Evolutionary conservation across 768 basidiomycete species (phyloP).

Genomic region (Tubosaeta sp.): DNA sequence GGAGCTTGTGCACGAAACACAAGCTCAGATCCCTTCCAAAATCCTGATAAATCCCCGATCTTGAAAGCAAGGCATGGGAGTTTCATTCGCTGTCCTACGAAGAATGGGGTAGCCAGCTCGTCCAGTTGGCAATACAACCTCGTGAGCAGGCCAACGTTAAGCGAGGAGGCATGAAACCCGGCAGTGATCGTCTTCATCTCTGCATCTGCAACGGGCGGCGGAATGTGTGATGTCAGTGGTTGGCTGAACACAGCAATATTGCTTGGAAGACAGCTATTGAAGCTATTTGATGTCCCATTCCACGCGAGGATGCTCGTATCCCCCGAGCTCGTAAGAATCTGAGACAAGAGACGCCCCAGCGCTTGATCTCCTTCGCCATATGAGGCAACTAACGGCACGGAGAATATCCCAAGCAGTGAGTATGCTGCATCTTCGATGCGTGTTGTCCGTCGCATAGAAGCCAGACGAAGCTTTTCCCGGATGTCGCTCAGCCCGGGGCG

Average conservation of each 20-base stretch:
- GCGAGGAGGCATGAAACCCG: neutral
- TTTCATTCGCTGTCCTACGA: neutral
- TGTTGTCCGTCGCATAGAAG: neutral
- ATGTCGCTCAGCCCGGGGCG: neutral
- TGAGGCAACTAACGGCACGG: neutral
- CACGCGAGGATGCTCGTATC: slow-evolving; percentile 8
- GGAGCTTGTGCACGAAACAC: neutral
- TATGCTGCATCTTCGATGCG: neutral
- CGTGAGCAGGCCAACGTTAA: neutral
- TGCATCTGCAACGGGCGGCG: neutral
- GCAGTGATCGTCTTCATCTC: neutral
- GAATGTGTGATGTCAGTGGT: neutral
- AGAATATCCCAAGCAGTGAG: neutral
- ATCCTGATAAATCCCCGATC: neutral
- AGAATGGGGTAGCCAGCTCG: neutral
- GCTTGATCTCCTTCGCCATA: slow-evolving; percentile 5
- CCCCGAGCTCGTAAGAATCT: slow-evolving; percentile 1
- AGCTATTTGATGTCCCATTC: neutral
- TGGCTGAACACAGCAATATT: neutral
- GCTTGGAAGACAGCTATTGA: neutral
- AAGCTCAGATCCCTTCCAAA: neutral
- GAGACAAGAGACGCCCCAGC: slow-evolving; percentile 1
- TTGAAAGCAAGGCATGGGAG: neutral
- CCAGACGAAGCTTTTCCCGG: neutral
- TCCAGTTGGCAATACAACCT: neutral